These are phyloP conservation scores for Houttuynia cordata DNA, from an alignment of 164 flowering plant genomes.

Conservation along the genomic window DNA sequence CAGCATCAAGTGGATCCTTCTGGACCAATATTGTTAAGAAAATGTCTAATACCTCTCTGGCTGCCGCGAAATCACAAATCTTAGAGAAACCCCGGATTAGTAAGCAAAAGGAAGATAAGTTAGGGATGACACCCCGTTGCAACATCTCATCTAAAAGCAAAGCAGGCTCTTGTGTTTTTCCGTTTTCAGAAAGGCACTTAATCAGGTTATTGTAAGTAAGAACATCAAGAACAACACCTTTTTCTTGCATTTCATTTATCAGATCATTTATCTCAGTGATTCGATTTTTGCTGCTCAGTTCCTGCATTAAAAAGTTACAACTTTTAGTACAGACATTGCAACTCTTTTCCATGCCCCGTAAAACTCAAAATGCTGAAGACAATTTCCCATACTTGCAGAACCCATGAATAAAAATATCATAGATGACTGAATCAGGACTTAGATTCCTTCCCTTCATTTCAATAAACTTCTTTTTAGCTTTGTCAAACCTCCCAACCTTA, in stretches of 20 bases:
- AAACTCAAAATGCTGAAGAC: conserved; percentile 79
- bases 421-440: conserved; percentile 56
- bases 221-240: conserved; percentile 50
- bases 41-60: conserved; percentile 54
- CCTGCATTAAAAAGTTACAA: conserved; percentile 73
- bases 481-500: conserved; percentile 69
- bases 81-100: conserved; percentile 59
- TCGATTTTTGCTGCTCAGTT: conserved; percentile 51
- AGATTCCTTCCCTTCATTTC: conserved; percentile 69
- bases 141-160: conserved; percentile 69
- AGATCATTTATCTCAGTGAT: conserved; percentile 61
- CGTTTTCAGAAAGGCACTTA: conserved; percentile 54
- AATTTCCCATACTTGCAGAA: conserved; percentile 67
- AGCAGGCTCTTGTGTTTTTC: conserved; percentile 52
- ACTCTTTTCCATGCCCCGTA: conserved; percentile 89
- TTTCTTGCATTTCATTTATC: conserved; percentile 75
- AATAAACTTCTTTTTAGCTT: conserved; percentile 69
- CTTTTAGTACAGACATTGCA: conserved; percentile 52
- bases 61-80: conserved; percentile 46
- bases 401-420: conserved; percentile 46
- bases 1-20: conserved; percentile 47
- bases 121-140: conserved; percentile 50
- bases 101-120: conserved; percentile 42
- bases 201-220: conserved; percentile 61
- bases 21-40: conserved; percentile 55